Conservation (phyloP, 1,284 basidiomycete species). For the Porodaedalea pini region DNA sequence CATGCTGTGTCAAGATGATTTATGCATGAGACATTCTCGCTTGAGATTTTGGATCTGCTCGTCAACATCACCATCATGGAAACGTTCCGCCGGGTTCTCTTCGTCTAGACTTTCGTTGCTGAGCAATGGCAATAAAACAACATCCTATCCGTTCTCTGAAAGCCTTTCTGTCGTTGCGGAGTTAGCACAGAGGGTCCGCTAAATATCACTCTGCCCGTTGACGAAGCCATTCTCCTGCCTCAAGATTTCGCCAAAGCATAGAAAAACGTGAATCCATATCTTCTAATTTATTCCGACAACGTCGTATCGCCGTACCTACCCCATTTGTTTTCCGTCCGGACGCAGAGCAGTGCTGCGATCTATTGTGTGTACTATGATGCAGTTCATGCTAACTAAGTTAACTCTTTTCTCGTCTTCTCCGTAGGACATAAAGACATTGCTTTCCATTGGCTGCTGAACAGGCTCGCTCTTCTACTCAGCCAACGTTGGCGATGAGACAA, state of each 20-base stretch:
- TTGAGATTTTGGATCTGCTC: too few relatives aligned
- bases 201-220: slow-evolving; percentile 38
- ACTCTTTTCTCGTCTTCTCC: slow-evolving; percentile 23
- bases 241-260: slow-evolving; percentile 52
- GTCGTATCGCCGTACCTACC: not conserved
- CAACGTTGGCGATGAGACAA: slow-evolving; percentile 56
- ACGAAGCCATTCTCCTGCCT: slow-evolving; percentile 43
- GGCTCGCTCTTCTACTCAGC: slow-evolving; percentile 77
- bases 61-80: too few relatives aligned
- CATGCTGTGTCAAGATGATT: too few relatives aligned
- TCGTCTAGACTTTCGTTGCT: too few relatives aligned
- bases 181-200: slow-evolving; percentile 46
- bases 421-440: slow-evolving; percentile 64
- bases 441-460: slow-evolving; percentile 88
- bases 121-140: too few relatives aligned
- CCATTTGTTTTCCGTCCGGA: too few relatives aligned
- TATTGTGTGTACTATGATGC: not conserved
- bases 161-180: too few relatives aligned
- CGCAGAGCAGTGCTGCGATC: not conserved
- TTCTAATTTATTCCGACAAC: slow-evolving; percentile 5
- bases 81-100: too few relatives aligned
- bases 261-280: slow-evolving; percentile 41
- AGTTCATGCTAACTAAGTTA: not conserved
- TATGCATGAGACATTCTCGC: too few relatives aligned
- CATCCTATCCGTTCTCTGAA: too few relatives aligned